These are phyloP conservation scores for Cordyceps cicadae DNA, from an alignment of 2,329 filamentous ascomycete genomes.

Conservation along the genomic window DNA sequence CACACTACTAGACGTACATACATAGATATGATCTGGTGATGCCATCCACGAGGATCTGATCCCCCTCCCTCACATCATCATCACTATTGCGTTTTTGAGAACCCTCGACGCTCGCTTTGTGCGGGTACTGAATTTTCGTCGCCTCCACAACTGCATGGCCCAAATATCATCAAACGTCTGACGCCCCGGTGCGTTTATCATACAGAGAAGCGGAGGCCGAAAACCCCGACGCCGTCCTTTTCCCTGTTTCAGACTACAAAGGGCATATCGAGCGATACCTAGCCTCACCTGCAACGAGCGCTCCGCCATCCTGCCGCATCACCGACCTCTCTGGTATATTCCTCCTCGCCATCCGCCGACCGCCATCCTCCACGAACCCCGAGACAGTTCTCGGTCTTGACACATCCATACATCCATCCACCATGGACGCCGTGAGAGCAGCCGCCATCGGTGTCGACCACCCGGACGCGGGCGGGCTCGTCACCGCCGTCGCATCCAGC, in stretches of 20 bases:
- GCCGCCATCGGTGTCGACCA: conserved; percentile 10
- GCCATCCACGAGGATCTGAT: conserved; percentile 1
- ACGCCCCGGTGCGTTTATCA: neutral
- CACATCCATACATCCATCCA: neutral
- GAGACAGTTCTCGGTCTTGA: neutral
- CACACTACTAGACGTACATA: neutral
- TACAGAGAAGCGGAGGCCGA: neutral
- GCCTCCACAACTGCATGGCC: neutral
- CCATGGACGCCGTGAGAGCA: conserved; percentile 6
- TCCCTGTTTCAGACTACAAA: neutral
- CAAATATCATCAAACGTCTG: neutral
- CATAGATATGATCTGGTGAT: conserved; percentile 6
- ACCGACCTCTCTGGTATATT: neutral
- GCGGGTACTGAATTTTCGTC: neutral
- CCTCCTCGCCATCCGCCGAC: neutral
- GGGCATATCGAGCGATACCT: neutral
- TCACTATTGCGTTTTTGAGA: neutral
- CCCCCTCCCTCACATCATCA: neutral
- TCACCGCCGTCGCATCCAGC: neutral
- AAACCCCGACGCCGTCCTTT: neutral
- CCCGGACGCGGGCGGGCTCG: neutral
- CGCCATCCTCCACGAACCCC: neutral
- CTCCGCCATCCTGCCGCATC: neutral
- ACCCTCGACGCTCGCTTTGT: neutral
- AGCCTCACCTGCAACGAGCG: neutral